Conservation (phyloP, 805 yeast species). For the Spathaspora arborariae region DNA sequence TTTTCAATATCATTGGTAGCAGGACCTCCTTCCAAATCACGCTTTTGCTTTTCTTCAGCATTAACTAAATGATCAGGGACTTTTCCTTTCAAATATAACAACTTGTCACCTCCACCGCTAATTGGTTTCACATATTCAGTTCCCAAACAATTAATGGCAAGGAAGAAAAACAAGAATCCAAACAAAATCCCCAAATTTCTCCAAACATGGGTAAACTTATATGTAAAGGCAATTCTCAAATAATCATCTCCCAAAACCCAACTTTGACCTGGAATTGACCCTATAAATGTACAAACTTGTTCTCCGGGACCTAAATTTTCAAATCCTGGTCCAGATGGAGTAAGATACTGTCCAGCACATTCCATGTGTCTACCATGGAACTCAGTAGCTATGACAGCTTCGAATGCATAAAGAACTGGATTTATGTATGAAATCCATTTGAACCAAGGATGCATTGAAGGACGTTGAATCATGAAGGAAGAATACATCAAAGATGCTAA, state of each 20-base stretch:
- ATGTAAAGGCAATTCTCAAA: conserved; percentile 28
- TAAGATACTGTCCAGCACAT: conserved; percentile 18
- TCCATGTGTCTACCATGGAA: conserved; percentile 27
- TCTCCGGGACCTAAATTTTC: conserved; percentile 12
- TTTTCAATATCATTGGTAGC: neutral
- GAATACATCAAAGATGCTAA: conserved; percentile 27
- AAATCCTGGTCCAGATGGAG: conserved; percentile 25
- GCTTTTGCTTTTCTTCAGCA: conserved; percentile 9
- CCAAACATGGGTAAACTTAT: conserved; percentile 41
- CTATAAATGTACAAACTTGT: conserved; percentile 17
- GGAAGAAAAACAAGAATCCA: conserved; percentile 18
- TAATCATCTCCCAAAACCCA: conserved; percentile 33
- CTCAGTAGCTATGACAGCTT: conserved; percentile 26
- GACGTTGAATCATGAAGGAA: conserved; percentile 27
- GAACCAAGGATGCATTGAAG: conserved; percentile 33
- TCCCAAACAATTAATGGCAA: conserved; percentile 21
- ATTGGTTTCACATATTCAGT: conserved; percentile 25
- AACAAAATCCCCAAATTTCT: conserved; percentile 46
- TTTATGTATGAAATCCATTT: conserved; percentile 38
- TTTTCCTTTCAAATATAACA: conserved; percentile 25
- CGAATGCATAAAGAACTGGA: conserved; percentile 27
- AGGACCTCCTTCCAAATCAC: conserved; percentile 11
- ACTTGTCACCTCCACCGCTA: conserved; percentile 30
- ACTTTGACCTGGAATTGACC: conserved; percentile 16
- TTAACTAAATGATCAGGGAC: conserved; percentile 15